Evolutionary conservation across 176 grass and related monocot genomes (phyloP).

Genomic region (Aegilops bicornis): DNA sequence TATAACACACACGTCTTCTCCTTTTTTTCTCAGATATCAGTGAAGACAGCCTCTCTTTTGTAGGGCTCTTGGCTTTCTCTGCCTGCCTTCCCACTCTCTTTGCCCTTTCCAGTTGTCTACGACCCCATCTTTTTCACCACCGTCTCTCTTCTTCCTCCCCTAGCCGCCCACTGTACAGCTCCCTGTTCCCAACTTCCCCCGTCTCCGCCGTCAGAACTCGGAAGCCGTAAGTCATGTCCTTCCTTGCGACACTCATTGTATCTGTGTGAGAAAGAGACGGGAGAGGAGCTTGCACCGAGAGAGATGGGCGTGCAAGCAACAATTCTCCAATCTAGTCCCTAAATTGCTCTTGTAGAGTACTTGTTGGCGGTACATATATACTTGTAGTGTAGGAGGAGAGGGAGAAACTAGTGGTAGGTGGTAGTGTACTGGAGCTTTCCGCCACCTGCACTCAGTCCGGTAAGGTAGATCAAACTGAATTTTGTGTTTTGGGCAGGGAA

Average conservation of each 20-base stretch:
- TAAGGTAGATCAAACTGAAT: constrained; percentile 42
- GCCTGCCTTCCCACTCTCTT: constrained; percentile 33
- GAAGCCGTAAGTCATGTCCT: constrained; percentile 32
- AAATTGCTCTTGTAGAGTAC: constrained; percentile 32
- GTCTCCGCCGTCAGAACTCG: constrained; percentile 29
- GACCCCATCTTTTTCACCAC: constrained; percentile 80
- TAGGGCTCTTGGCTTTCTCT: constrained; percentile 45
- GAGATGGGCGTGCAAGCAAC: constrained; percentile 42
- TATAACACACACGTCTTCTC: not conserved
- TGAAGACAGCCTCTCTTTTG: constrained; percentile 30
- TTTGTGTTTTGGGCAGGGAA: constrained; percentile 36
- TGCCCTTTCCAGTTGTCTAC: constrained; percentile 72
- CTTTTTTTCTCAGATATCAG: not conserved
- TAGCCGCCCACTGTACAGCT: constrained; percentile 35
- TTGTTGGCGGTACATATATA: not conserved
- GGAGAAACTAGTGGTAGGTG: not conserved
- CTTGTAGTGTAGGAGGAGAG: not conserved
- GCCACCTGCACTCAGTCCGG: not conserved
- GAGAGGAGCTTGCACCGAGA: constrained; percentile 22
- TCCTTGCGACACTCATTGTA: constrained; percentile 32
- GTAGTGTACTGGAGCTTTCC: constrained; percentile 26
- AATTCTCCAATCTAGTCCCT: constrained; percentile 61
- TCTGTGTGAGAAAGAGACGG: constrained; percentile 42
- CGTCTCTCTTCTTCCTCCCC: constrained; percentile 58
- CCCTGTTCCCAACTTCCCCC: constrained; percentile 41